These are phyloP conservation scores for Glarea lozoyensis DNA, from an alignment of 495 filamentous ascomycete genomes.

Conservation along the genomic window DNA sequence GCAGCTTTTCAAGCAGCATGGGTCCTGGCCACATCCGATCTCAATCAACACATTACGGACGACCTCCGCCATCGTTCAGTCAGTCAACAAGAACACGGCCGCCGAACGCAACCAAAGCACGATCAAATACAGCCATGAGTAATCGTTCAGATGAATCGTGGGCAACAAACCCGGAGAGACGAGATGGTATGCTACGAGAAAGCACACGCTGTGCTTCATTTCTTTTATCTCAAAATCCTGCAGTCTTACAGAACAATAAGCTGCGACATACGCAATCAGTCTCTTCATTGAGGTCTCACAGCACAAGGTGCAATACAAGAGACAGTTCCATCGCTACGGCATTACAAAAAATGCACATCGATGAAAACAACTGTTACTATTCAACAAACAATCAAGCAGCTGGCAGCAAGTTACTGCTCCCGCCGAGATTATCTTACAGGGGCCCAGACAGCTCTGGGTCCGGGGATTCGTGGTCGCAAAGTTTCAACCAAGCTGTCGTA, in stretches of 20 bases:
- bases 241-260: slow-evolving; percentile 17
- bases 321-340: slow-evolving; percentile 27
- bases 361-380: slow-evolving; percentile 15
- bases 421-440: too few relatives aligned
- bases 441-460: slow-evolving; percentile 5
- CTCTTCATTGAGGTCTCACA: slow-evolving; percentile 17
- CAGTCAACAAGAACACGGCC: slow-evolving; percentile 16
- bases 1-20: slow-evolving; percentile 46
- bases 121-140: slow-evolving; percentile 55
- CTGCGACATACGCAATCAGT: slow-evolving; percentile 22
- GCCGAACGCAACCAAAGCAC: slow-evolving; percentile 28
- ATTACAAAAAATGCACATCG: slow-evolving; percentile 25
- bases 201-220: slow-evolving; percentile 15
- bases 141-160: slow-evolving; percentile 36
- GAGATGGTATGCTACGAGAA: slow-evolving; percentile 58
- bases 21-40: slow-evolving; percentile 41
- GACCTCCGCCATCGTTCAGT: slow-evolving; percentile 26
- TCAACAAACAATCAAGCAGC: slow-evolving; percentile 4
- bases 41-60: slow-evolving; percentile 32
- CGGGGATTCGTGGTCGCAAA: slow-evolving; percentile 9
- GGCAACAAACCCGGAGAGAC: slow-evolving; percentile 26
- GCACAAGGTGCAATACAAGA: slow-evolving; percentile 15
- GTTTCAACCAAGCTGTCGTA: slow-evolving; percentile 9
- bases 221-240: slow-evolving; percentile 18
- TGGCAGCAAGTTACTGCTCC: background rate